phyloP scores from a whole-genome alignment of 371 early-diverging fungal species.

The Syncephalastrum racemosum region DNA sequence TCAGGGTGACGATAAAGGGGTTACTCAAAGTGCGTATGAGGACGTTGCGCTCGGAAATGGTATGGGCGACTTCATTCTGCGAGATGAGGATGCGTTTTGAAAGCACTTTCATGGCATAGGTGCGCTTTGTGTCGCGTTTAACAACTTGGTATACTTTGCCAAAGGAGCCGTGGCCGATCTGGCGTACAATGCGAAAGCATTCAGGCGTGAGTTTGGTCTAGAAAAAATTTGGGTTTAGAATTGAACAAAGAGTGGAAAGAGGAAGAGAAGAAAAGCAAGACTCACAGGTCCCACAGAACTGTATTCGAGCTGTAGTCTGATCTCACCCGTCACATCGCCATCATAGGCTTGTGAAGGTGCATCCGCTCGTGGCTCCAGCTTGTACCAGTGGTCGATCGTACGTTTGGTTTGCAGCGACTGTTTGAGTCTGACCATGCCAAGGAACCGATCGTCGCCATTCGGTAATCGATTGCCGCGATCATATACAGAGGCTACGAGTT shows the following conservation, averaged over 20 bases:
- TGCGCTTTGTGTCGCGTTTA: conserved; percentile 70
- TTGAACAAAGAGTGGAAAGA: conserved; percentile 1
- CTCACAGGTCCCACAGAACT: conserved; percentile 36
- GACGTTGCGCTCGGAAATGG: conserved; percentile 81
- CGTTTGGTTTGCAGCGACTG: conserved; percentile 58
- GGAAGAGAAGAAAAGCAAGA: no score
- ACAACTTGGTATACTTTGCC: conserved; percentile 84
- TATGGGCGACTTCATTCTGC: conserved; percentile 70
- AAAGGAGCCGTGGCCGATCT: conserved; percentile 80
- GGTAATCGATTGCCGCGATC: conserved; percentile 51
- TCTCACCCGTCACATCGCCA: conserved; percentile 63
- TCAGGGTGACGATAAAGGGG: conserved; percentile 71
- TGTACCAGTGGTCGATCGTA: conserved; percentile 68
- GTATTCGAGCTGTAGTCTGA: conserved; percentile 57
- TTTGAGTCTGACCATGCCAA: conserved; percentile 63
- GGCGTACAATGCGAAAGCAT: conserved; percentile 73
- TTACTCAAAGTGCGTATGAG: conserved; percentile 60
- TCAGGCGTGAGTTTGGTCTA: conserved; percentile 51
- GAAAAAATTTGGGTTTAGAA: neutral
- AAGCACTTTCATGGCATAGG: conserved; percentile 87
- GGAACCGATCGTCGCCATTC: conserved; percentile 53
- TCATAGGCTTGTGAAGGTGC: conserved; percentile 29
- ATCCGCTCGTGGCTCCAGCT: conserved; percentile 41
- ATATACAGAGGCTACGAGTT: conserved; percentile 63
- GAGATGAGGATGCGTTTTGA: conserved; percentile 75